Evolutionary conservation across 768 basidiomycete genomes (phyloP).

Genomic region (Amanita brunnescens): DNA sequence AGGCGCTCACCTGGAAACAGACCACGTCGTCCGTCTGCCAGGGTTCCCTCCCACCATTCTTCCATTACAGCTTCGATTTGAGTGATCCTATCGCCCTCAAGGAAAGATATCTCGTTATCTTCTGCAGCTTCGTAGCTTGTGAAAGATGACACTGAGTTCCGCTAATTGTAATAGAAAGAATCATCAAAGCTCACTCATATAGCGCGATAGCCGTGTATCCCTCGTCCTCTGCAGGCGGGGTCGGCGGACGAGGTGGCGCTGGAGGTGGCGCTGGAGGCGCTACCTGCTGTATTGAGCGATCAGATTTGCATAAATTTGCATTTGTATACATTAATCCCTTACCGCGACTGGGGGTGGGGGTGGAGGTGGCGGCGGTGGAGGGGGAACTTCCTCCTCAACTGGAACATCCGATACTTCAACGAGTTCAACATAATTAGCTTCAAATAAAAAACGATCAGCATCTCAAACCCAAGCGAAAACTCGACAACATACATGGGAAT

Average conservation of each 20-base stretch:
- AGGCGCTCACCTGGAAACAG: conserved; percentile 61
- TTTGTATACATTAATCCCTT: conserved; percentile 11
- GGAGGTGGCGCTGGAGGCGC: conserved; percentile 30
- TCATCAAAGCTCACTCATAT: conserved; percentile 51
- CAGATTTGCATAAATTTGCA: neutral
- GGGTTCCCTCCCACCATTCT: conserved; percentile 84
- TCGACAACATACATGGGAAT: conserved; percentile 66
- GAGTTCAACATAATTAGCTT: conserved; percentile 84
- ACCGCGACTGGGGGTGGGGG: conserved; percentile 40
- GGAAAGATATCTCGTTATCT: conserved; percentile 85
- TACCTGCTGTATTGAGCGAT: conserved; percentile 17
- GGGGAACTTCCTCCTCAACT: conserved; percentile 31
- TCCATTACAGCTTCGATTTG: conserved; percentile 76
- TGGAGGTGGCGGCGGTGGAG: conserved; percentile 38
- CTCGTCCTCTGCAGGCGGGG: conserved; percentile 41
- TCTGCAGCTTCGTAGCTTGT: conserved; percentile 81
- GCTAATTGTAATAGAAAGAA: neutral
- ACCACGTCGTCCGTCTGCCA: conserved; percentile 45
- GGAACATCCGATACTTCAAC: conserved; percentile 38
- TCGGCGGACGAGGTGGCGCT: conserved; percentile 35
- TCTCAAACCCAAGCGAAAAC: neutral
- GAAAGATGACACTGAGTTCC: neutral
- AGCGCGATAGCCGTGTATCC: conserved; percentile 56
- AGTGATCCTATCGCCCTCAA: conserved; percentile 71
- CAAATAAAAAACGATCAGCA: neutral